A percentile compares a stretch with the other conserved stretches of the same genome.
These are phyloP conservation scores for Pleurotus djamor DNA, from an alignment of 768 basidiomycete genomes.

Conservation along the genomic window DNA sequence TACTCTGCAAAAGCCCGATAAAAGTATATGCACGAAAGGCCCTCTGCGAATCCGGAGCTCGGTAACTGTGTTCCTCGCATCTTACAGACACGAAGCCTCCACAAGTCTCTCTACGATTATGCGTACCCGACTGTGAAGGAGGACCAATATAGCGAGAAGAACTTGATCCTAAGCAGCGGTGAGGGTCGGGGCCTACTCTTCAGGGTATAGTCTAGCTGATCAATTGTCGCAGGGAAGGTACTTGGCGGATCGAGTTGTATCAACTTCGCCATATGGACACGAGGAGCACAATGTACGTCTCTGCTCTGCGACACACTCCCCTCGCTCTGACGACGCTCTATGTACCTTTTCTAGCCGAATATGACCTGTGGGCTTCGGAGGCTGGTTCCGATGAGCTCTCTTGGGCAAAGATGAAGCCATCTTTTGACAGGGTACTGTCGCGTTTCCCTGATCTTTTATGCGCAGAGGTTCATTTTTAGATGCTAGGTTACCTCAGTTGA, in stretches of 20 bases:
- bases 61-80: constrained; percentile 4
- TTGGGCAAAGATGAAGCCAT: constrained; percentile 3
- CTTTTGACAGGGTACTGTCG: neutral
- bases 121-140: neutral
- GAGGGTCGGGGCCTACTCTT: neutral
- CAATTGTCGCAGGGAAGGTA: neutral
- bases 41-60: neutral
- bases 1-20: neutral
- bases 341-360: neutral
- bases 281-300: neutral
- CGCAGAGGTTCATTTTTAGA: neutral
- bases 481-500: neutral
- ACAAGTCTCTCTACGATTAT: constrained; percentile 1
- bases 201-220: neutral
- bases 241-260: constrained; percentile 6
- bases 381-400: neutral
- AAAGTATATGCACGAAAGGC: neutral
- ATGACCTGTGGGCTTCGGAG: constrained; percentile 1
- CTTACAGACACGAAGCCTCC: constrained; percentile 4
- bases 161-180: neutral
- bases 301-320: neutral
- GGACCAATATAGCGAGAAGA: neutral
- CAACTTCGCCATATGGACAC: constrained; percentile 6
- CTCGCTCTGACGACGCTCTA: neutral
- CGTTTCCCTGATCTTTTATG: no score